Conservation (phyloP, 1,284 basidiomycete genomes). For the Cutaneotrichosporon sp. region DNA sequence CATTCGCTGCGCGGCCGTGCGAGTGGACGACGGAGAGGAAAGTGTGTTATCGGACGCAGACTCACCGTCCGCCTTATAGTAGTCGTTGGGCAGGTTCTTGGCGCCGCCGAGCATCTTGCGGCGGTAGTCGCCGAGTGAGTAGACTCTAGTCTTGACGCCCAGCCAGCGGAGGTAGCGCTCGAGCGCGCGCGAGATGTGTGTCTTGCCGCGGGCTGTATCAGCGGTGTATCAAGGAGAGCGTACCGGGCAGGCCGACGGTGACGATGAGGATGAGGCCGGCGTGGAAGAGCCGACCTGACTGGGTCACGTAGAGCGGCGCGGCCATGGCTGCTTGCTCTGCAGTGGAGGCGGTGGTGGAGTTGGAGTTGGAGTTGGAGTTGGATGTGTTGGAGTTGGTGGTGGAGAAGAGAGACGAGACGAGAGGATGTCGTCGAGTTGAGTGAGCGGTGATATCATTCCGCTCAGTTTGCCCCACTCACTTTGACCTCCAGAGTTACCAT, state of each 20-base stretch:
- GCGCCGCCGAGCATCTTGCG: slow-evolving; percentile 86
- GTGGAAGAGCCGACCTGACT: slow-evolving; percentile 75
- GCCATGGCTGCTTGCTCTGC: slow-evolving; percentile 61
- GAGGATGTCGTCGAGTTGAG: too few relatives aligned
- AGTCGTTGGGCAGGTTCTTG: slow-evolving; percentile 83
- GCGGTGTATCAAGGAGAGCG: slow-evolving; percentile 15
- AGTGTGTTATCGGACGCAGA: too few relatives aligned
- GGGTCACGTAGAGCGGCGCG: slow-evolving; percentile 80
- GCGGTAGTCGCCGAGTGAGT: slow-evolving; percentile 92
- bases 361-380: neutral
- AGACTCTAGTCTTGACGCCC: slow-evolving; percentile 92
- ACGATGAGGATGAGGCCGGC: slow-evolving; percentile 92
- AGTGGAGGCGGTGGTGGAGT: neutral
- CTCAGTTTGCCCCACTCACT: neutral
- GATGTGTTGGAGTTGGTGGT: neutral
- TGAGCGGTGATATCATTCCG: slow-evolving; percentile 1
- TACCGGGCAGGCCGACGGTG: slow-evolving; percentile 80
- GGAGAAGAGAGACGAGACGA: neutral
- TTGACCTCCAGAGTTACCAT: neutral
- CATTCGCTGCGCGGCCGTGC: too few relatives aligned
- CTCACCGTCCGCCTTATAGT: slow-evolving; percentile 75
- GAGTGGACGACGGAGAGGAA: neutral
- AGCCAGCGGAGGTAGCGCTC: slow-evolving; percentile 98
- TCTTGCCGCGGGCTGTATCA: slow-evolving; percentile 78
- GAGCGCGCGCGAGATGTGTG: slow-evolving; percentile 90